Conservation (phyloP, 2,329 filamentous ascomycete genomes). For the Cladobotryum mycophilum region DNA sequence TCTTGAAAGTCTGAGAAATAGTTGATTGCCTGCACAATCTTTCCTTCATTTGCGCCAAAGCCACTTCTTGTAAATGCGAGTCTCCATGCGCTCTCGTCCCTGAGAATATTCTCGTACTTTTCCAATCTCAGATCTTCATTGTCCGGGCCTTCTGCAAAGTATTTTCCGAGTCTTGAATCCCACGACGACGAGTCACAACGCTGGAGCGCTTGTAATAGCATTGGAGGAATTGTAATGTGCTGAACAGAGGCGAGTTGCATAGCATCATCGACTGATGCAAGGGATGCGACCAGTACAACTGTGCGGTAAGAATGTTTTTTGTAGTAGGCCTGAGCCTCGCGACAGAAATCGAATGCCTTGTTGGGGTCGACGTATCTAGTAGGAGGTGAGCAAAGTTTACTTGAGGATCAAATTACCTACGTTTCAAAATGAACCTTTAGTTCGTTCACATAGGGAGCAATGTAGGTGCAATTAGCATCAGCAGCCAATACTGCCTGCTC, state of each 20-base stretch:
- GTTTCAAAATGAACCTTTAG: conserved; percentile 55
- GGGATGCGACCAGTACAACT: conserved; percentile 48
- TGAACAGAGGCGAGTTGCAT: conserved; percentile 51
- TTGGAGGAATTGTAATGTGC: conserved; percentile 53
- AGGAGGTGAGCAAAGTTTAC: neutral
- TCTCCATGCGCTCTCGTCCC: conserved; percentile 39
- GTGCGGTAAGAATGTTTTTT: conserved; percentile 35
- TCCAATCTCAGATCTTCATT: no score
- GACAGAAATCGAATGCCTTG: conserved; percentile 45
- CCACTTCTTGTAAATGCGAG: conserved; percentile 44
- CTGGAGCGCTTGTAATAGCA: conserved; percentile 42
- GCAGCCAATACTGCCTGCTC: conserved; percentile 54
- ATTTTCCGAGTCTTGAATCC: no score
- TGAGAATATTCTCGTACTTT: conserved; percentile 8
- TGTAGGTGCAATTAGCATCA: conserved; percentile 52
- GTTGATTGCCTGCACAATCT: conserved; percentile 49
- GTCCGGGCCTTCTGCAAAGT: no score
- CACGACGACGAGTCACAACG: conserved; percentile 22
- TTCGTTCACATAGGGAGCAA: conserved; percentile 62
- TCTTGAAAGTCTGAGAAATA: conserved; percentile 53
- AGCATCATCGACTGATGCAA: conserved; percentile 53
- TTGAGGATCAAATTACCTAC: conserved; percentile 23
- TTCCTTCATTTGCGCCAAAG: conserved; percentile 42
- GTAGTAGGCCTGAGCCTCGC: conserved; percentile 48
- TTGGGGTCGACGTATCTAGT: conserved; percentile 41